phyloP scores from a whole-genome alignment of 495 filamentous ascomycete genomes.

The Astrothelium macrocarpum region DNA sequence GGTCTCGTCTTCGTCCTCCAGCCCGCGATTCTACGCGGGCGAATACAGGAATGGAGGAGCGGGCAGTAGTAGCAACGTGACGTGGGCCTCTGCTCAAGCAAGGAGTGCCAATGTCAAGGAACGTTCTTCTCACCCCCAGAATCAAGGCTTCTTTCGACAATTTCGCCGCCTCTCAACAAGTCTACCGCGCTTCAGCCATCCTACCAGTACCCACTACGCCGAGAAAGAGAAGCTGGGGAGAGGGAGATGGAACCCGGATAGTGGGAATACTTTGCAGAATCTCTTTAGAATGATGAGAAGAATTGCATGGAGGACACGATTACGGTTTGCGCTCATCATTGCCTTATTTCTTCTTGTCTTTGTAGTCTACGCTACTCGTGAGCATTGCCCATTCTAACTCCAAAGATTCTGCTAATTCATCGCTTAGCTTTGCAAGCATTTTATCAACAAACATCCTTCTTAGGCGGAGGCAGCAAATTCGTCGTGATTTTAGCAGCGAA shows the following conservation, averaged over 20 bases:
- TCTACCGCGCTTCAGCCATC: constrained; percentile 58
- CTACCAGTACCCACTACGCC: constrained; percentile 36
- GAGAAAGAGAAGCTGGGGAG: constrained; percentile 71
- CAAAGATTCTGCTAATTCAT: constrained; percentile 37
- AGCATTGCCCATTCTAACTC: constrained; percentile 33
- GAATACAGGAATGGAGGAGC: constrained; percentile 38
- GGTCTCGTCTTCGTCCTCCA: constrained; percentile 56
- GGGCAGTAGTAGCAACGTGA: constrained; percentile 38
- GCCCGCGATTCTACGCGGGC: constrained; percentile 25
- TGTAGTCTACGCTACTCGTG: constrained; percentile 60
- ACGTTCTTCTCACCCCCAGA: constrained; percentile 71
- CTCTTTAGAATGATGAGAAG: constrained; percentile 30
- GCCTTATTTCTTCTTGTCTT: constrained; percentile 53
- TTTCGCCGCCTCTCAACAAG: constrained; percentile 63
- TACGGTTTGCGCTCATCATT: constrained; percentile 49
- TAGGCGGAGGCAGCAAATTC: constrained; percentile 82
- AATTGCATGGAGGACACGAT: constrained; percentile 44
- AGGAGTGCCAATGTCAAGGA: constrained; percentile 65
- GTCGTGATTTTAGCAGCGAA: constrained; percentile 94
- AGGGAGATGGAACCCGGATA: constrained; percentile 34
- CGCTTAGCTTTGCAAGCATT: constrained; percentile 32
- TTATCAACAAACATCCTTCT: constrained; percentile 46
- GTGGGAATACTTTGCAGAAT: constrained; percentile 28
- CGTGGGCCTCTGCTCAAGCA: constrained; percentile 72
- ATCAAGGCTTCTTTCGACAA: constrained; percentile 76